Percentiles rank a stretch among this genome's conserved stretches.
phyloP scores from a whole-genome alignment of 208 protist species.

The Leishmania guyanensis region DNA sequence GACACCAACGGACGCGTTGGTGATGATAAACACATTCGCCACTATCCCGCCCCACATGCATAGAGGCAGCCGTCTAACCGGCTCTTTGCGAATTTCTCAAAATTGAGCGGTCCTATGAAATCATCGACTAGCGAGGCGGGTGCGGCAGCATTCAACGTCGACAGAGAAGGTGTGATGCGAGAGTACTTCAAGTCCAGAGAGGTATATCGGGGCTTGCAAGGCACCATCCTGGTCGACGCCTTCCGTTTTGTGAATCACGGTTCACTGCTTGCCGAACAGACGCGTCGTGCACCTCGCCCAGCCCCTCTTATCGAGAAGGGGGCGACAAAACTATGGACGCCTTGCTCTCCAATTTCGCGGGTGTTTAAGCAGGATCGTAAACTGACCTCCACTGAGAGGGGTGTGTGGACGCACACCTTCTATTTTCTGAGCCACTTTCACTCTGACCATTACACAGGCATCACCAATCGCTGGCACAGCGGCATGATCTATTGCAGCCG shows the following conservation, averaged over 20 bases:
- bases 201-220: conserved; percentile 36
- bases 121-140: neutral
- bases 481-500: conserved; percentile 77
- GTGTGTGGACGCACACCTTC: conserved; percentile 21
- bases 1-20: too few species aligned
- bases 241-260: conserved; percentile 45
- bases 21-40: neutral
- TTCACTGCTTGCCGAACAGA: neutral
- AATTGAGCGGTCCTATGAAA: neutral
- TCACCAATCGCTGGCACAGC: conserved; percentile 37
- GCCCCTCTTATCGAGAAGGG: neutral
- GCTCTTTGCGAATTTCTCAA: neutral
- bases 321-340: too few species aligned
- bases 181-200: conserved; percentile 68
- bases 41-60: neutral
- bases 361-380: neutral
- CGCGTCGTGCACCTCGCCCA: neutral
- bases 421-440: conserved; percentile 93
- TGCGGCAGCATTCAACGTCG: neutral
- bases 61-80: neutral
- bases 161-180: neutral
- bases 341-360: neutral
- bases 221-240: conserved; percentile 76
- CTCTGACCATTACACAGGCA: conserved; percentile 91
- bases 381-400: neutral